Conservation (phyloP, 257 asterid species). For the Nemophila menziesii region DNA sequence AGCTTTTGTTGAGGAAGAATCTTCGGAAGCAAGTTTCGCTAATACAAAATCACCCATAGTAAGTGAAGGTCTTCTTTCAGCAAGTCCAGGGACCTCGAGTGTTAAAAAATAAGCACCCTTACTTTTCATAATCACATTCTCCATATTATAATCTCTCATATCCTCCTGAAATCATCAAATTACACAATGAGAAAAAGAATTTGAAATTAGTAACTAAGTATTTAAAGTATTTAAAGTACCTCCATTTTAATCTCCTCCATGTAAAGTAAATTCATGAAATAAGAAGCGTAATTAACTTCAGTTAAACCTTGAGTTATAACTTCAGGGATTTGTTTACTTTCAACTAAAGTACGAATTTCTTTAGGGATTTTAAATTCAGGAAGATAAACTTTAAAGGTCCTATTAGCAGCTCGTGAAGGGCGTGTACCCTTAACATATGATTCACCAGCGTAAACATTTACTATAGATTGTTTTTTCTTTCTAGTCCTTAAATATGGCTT, state of each 20-base stretch:
- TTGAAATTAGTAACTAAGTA: no score
- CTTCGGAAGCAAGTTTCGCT: slow-evolving; percentile 37
- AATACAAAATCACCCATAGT: slow-evolving; percentile 56
- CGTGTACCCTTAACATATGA: slow-evolving; percentile 47
- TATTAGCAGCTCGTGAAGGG: slow-evolving; percentile 33
- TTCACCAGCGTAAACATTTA: slow-evolving; percentile 25
- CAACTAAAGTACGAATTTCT: slow-evolving; percentile 39
- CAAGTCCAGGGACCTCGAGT: slow-evolving; percentile 93
- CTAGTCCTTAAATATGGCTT: slow-evolving; percentile 49
- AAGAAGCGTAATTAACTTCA: slow-evolving; percentile 29
- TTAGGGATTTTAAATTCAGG: slow-evolving; percentile 43
- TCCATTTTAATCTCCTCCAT: slow-evolving; percentile 95
- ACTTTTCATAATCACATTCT: slow-evolving; percentile 39
- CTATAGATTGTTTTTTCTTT: slow-evolving; percentile 40
- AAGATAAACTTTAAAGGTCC: slow-evolving; percentile 21
- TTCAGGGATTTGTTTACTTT: slow-evolving; percentile 44
- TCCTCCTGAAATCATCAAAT: slow-evolving; percentile 46
- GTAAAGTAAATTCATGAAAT: slow-evolving; percentile 49
- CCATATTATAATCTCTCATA: slow-evolving; percentile 79
- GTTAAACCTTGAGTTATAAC: slow-evolving; percentile 42
- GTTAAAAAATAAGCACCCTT: slow-evolving; percentile 35
- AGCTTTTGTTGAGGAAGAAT: slow-evolving; percentile 16
- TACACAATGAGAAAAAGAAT: slow-evolving; percentile 8
- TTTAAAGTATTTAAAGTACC: no score
- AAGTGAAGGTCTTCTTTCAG: slow-evolving; percentile 96